phyloP scores from a whole-genome alignment of 225 moss, liverwort and hornwort species.

The Rhytidiadelphus loreus region DNA sequence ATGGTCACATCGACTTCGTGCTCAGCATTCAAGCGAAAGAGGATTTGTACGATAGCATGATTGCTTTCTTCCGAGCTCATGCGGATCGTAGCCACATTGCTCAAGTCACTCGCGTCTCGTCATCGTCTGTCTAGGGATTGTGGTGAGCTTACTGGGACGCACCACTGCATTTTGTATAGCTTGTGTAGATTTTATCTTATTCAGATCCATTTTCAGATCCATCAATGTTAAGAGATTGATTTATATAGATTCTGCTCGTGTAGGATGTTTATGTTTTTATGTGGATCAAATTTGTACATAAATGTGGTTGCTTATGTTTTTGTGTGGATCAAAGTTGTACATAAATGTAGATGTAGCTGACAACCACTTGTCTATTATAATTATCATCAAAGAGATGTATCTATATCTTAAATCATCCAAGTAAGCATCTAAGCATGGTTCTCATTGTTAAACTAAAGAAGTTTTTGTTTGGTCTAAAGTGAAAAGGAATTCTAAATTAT shows the following conservation, averaged over 20 bases:
- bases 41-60: constrained; percentile 82
- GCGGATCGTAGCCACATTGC: constrained; percentile 1
- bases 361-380: background rate
- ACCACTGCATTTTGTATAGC: too few species aligned
- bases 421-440: background rate
- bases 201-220: background rate
- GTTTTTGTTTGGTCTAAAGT: background rate
- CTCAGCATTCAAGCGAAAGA: constrained; percentile 51
- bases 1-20: constrained; percentile 91
- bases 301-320: background rate
- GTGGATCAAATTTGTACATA: background rate
- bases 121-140: background rate
- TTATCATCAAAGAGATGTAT: background rate
- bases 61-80: constrained; percentile 67
- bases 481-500: background rate
- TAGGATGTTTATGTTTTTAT: background rate
- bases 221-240: background rate
- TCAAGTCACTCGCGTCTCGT: background rate
- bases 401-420: background rate
- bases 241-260: background rate
- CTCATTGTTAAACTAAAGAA: background rate
- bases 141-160: background rate
- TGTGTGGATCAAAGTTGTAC: background rate
- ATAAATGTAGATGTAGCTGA: background rate
- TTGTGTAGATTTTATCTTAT: background rate